A percentile compares a stretch with the other conserved stretches of the same genome.
phyloP scores from a whole-genome alignment of 148 eudicot genomes.

The Vaccinium macrocarpon region DNA sequence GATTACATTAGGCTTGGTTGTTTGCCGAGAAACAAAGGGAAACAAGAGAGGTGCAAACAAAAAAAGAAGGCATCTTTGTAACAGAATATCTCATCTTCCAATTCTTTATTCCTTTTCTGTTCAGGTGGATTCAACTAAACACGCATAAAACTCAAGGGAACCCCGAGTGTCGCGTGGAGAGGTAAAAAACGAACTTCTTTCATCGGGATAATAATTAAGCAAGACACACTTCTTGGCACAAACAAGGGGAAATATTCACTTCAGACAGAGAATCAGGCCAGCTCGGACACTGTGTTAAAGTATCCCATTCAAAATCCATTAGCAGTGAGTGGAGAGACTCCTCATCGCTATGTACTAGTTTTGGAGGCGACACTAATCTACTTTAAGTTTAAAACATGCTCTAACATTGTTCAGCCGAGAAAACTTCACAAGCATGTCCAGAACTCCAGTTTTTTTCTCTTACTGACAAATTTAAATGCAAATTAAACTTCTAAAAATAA shows the following conservation, averaged over 20 bases:
- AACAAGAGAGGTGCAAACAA: not conserved
- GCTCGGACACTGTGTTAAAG: not conserved
- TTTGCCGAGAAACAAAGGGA: not conserved
- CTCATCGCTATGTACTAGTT: too few species aligned
- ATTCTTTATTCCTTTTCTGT: not conserved
- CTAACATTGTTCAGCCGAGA: not conserved
- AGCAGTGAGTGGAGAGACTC: not conserved
- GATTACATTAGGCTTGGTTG: not conserved
- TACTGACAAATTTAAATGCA: not conserved
- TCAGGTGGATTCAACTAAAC: not conserved
- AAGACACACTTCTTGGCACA: not conserved
- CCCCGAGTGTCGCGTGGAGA: too few species aligned
- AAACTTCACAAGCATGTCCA: not conserved
- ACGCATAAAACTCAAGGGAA: not conserved
- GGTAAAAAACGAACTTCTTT: too few species aligned
- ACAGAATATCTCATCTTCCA: not conserved
- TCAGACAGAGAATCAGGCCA: not conserved
- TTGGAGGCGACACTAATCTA: too few species aligned
- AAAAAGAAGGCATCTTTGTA: not conserved
- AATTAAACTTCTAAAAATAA: not conserved
- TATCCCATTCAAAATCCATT: not conserved
- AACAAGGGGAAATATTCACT: not conserved
- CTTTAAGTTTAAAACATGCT: too few species aligned
- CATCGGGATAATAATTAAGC: not conserved
- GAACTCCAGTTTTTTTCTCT: not conserved